Base-by-base conservation (phyloP, 345 rosid species). In the Odontarrhena argentea region DNA sequence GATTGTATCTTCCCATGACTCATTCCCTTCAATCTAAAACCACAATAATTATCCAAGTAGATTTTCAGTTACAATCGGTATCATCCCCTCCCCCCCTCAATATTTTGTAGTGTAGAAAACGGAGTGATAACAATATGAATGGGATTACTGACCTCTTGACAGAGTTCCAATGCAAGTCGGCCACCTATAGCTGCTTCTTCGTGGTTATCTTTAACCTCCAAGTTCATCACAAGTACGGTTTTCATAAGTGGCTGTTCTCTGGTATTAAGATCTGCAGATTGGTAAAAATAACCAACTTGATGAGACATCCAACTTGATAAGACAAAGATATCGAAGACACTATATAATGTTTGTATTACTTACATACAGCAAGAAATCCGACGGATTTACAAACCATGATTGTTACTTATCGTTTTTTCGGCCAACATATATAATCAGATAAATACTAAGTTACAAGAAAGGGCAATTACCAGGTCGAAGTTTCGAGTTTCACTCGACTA, bases 151-250 rank as follows among this genome's bases (percentile, higher is more conserved):
- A 87, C 96, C 88, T 85, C 89, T 77, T 82, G 92, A 76, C 98
- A 92, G 54, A 92, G 83, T 68, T 92, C 97, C 68, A 87, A 79
- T 44, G 96, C 77, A 35, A 87, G 89, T 43, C 86, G 86, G 67
- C 83, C 98, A 59, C 99, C 99, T 5, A 81, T 60, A 11, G 99
- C 97, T 45, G 99, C 99, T 78, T 91, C 99, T 68, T 93, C 97
- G 40, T 93, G 96, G 78, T 91, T 93, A 63, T 93, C 98, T 83
- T 93, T 94, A 45, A 94, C 99, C 72, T 94, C 99, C 81, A 94
- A 71, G 82, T 93, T 93, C 74, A 93, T 88, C 66, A 93, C 85
- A 61, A 94, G 80, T 28, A 87, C 89, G 15, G 77, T 71, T 78
- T 84, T 94, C 85, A 88, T 67, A 24, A 78, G 86, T 63, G 63